Conservation (phyloP, 805 yeast species). For the Zygoascus bituminiphila region DNA sequence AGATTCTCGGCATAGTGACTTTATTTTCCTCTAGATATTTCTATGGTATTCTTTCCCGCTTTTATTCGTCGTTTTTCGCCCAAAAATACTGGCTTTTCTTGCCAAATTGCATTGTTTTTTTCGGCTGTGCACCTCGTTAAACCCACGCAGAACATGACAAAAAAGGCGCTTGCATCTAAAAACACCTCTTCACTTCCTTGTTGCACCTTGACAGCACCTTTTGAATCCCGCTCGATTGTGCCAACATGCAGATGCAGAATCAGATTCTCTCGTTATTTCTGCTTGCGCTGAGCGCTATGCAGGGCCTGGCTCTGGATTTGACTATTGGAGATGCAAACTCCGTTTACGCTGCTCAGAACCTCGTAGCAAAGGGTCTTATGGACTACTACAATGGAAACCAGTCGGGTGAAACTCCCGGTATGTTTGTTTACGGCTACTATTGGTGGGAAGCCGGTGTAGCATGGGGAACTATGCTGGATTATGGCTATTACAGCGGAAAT, state of each 20-base stretch:
- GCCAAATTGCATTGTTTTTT: too few relatives aligned
- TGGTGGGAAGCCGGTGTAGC: constrained; percentile 94
- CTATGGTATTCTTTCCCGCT: too few relatives aligned
- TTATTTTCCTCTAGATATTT: too few relatives aligned
- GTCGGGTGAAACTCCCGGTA: constrained; percentile 62
- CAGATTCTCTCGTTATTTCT: background rate
- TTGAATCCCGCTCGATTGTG: too few relatives aligned
- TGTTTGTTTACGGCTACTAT: constrained; percentile 67
- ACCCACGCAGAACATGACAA: background rate
- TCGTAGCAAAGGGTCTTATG: constrained; percentile 62
- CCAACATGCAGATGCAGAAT: too few relatives aligned
- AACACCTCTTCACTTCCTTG: too few relatives aligned
- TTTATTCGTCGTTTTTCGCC: too few relatives aligned
- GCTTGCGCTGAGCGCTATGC: background rate
- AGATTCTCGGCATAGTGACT: too few relatives aligned
- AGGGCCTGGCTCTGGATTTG: constrained; percentile 8
- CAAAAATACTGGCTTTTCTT: too few relatives aligned
- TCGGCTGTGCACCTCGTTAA: background rate
- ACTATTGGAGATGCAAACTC: constrained; percentile 15
- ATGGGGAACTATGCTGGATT: constrained; percentile 60
- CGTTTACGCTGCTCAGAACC: constrained; percentile 42
- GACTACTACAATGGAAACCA: constrained; percentile 69
- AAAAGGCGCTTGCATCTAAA: too few relatives aligned
- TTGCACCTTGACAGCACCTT: background rate
- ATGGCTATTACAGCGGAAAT: constrained; percentile 59